phyloP scores from a whole-genome alignment of 176 grass and related monocot genomes.

The Pontederia crassipes region DNA sequence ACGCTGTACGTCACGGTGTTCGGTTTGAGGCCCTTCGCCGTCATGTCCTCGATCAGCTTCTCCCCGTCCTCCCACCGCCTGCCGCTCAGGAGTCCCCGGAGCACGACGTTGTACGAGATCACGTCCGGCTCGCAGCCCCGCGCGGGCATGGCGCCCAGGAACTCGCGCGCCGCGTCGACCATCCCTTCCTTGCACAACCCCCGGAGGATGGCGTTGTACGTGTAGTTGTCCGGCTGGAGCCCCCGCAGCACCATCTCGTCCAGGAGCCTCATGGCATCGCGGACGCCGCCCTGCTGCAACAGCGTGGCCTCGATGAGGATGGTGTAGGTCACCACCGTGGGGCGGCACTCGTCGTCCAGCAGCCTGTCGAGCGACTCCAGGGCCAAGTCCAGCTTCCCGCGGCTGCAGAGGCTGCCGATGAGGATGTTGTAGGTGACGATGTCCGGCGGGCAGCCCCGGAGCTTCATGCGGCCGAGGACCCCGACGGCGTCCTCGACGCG shows the following conservation, averaged over 20 bases:
- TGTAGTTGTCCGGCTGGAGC: slow-evolving; percentile 41
- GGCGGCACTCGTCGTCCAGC: slow-evolving; percentile 29
- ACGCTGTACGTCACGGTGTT: slow-evolving; percentile 55
- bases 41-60: slow-evolving; percentile 41
- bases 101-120: slow-evolving; percentile 46
- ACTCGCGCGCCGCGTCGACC: slow-evolving; percentile 34
- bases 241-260: slow-evolving; percentile 46
- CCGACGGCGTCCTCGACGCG: slow-evolving; percentile 23
- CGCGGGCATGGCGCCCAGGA: slow-evolving; percentile 32
- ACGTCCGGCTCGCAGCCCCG: slow-evolving; percentile 40
- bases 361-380: slow-evolving; percentile 36
- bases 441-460: slow-evolving; percentile 21
- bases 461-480: slow-evolving; percentile 25
- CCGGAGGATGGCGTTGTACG: slow-evolving; percentile 47
- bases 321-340: slow-evolving; percentile 58
- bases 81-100: slow-evolving; percentile 34
- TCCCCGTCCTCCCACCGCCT: slow-evolving; percentile 47
- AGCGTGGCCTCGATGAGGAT: slow-evolving; percentile 49
- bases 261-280: slow-evolving; percentile 40
- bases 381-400: slow-evolving; percentile 34
- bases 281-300: slow-evolving; percentile 31
- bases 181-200: slow-evolving; percentile 45
- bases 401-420: slow-evolving; percentile 44
- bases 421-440: slow-evolving; percentile 48
- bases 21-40: slow-evolving; percentile 27